Conservation (phyloP, 345 rosid species). For the Rhodamnia rubescens region DNA sequence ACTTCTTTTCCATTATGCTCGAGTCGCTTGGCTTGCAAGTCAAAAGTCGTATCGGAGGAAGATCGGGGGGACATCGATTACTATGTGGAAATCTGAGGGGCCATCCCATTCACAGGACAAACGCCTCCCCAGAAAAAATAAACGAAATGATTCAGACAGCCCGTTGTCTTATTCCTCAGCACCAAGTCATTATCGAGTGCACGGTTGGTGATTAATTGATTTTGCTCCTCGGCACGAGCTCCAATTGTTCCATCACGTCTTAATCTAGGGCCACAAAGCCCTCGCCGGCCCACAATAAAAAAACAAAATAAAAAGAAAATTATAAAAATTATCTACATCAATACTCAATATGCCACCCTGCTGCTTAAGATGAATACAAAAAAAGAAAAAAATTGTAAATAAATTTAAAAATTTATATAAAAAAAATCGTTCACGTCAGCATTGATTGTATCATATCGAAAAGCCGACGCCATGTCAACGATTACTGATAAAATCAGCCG, state of each 20-base stretch:
- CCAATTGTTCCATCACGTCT: background rate
- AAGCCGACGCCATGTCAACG: rapidly evolving
- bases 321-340: background rate
- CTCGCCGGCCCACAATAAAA: rapidly evolving
- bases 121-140: background rate
- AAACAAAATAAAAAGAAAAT: rapidly evolving
- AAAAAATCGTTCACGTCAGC: no score
- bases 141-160: background rate
- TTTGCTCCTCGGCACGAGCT: background rate
- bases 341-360: no score
- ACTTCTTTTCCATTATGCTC: background rate
- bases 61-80: background rate
- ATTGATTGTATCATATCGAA: no score
- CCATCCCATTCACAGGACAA: background rate
- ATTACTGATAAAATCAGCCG: background rate
- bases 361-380: no score
- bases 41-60: background rate
- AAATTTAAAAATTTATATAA: no score
- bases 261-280: background rate
- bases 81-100: background rate
- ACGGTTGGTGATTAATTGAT: background rate
- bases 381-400: background rate
- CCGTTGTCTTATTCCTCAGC: background rate
- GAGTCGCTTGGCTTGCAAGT: background rate
- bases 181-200: background rate